Conservation (phyloP, 1,139 yeast genomes). For the Barnettozyma hawaiiensis region DNA sequence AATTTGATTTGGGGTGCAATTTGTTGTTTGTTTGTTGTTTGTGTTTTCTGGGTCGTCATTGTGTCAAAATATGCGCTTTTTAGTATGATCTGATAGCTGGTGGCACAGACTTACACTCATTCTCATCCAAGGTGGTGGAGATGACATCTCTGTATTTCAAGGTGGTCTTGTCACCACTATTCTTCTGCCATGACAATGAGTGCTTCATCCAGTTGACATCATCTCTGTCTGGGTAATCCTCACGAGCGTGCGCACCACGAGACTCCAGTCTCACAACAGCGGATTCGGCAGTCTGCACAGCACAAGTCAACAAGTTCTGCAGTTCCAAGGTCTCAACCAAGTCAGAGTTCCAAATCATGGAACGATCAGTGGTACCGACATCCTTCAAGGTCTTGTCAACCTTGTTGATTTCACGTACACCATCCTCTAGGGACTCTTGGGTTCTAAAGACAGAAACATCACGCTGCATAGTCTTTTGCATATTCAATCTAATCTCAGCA, state of each 20-base stretch:
- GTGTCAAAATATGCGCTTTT: not conserved
- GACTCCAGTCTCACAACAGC: constrained; percentile 97
- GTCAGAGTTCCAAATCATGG: constrained; percentile 98
- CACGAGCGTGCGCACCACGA: constrained; percentile 99
- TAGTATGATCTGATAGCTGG: constrained; percentile 94
- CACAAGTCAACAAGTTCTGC: constrained; percentile 95
- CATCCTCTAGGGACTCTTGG: constrained; percentile 86
- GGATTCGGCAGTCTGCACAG: constrained; percentile 89
- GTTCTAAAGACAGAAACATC: constrained; percentile 97
- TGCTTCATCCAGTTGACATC: constrained; percentile 98
- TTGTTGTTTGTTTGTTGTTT: not conserved
- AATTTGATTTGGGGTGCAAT: no score
- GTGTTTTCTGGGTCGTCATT: no score
- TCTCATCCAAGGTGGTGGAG: constrained; percentile 77
- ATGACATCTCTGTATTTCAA: constrained; percentile 87
- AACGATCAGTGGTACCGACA: constrained; percentile 87
- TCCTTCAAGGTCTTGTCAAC: constrained; percentile 71
- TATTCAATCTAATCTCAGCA: constrained; percentile 81
- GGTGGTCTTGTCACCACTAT: constrained; percentile 62
- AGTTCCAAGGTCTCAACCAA: constrained; percentile 93
- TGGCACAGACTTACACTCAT: constrained; percentile 93
- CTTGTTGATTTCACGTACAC: constrained; percentile 72
- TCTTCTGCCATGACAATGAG: constrained; percentile 84
- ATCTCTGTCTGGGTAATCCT: constrained; percentile 93
- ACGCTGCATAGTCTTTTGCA: constrained; percentile 96